phyloP scores from a whole-genome alignment of 768 basidiomycete species.

The Amanita pallidorosea region DNA sequence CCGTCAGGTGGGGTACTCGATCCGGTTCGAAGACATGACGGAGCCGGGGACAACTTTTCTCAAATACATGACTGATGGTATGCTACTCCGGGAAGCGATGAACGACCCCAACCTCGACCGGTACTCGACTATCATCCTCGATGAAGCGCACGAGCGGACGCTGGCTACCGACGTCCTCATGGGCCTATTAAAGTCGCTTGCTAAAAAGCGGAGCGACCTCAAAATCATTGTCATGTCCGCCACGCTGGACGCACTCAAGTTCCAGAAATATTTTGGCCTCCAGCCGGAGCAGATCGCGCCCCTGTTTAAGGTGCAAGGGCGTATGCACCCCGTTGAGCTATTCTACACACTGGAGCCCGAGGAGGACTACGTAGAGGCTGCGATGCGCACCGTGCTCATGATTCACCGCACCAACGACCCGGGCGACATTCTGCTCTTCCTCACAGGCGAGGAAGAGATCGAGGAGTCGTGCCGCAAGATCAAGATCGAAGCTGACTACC shows the following conservation, averaged over 20 bases:
- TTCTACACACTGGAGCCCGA: constrained; percentile 75
- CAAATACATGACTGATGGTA: constrained; percentile 21
- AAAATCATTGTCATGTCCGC: constrained; percentile 94
- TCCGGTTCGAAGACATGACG: constrained; percentile 75
- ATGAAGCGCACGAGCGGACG: constrained; percentile 95
- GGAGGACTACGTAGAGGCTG: constrained; percentile 31
- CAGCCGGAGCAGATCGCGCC: constrained; percentile 46
- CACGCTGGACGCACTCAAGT: constrained; percentile 84
- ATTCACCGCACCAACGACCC: constrained; percentile 31
- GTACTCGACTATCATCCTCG: constrained; percentile 83
- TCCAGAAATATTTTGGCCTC: constrained; percentile 80
- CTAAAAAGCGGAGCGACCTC: constrained; percentile 65
- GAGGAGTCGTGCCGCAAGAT: not conserved
- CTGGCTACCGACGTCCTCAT: constrained; percentile 87
- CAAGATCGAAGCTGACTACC: constrained; percentile 8
- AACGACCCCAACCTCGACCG: constrained; percentile 43
- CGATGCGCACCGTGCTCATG: constrained; percentile 12
- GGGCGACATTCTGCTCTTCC: constrained; percentile 84
- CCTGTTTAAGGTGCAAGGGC: constrained; percentile 79
- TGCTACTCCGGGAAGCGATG: constrained; percentile 11
- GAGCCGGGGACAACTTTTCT: constrained; percentile 11
- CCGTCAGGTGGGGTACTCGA: constrained; percentile 76
- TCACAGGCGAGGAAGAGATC: constrained; percentile 94
- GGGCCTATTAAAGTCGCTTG: constrained; percentile 77
- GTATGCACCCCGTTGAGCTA: constrained; percentile 81